Conservation (phyloP, 345 rosid species). For the Garcia nutans region DNA sequence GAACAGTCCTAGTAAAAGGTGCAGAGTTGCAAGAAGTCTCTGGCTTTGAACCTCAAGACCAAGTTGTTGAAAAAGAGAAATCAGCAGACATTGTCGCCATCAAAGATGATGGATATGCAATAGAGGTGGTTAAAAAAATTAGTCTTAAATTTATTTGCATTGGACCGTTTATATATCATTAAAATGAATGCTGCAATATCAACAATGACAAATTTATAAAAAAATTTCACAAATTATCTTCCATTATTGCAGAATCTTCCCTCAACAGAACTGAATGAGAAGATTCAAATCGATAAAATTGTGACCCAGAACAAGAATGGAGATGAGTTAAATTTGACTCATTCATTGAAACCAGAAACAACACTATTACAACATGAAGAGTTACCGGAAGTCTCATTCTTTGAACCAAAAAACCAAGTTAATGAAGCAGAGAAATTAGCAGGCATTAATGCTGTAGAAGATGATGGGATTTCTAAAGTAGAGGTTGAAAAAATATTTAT, state of each 20-base stretch:
- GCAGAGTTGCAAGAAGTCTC: constrained; percentile 11
- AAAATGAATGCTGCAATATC: background rate
- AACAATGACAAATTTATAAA: background rate
- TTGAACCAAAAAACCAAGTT: constrained; percentile 20
- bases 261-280: constrained; percentile 13
- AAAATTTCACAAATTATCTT: background rate
- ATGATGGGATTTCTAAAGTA: constrained; percentile 2
- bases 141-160: background rate
- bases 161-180: background rate
- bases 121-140: constrained; percentile 15
- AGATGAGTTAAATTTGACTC: constrained; percentile 3
- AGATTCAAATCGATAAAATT: background rate
- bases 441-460: background rate
- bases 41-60: constrained; percentile 21
- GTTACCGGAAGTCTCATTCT: background rate
- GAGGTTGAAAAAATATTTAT: constrained; percentile 9
- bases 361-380: constrained; percentile 12
- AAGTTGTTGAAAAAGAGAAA: constrained; percentile 20
- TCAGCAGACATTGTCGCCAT: background rate
- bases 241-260: constrained; percentile 21
- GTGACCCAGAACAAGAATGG: constrained; percentile 5
- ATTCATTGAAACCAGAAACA: constrained; percentile 17
- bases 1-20: constrained; percentile 14
- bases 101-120: background rate
- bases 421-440: constrained; percentile 21